Evolutionary conservation across 306 rosid genomes (phyloP).

Genomic region (Vigna radiata): DNA sequence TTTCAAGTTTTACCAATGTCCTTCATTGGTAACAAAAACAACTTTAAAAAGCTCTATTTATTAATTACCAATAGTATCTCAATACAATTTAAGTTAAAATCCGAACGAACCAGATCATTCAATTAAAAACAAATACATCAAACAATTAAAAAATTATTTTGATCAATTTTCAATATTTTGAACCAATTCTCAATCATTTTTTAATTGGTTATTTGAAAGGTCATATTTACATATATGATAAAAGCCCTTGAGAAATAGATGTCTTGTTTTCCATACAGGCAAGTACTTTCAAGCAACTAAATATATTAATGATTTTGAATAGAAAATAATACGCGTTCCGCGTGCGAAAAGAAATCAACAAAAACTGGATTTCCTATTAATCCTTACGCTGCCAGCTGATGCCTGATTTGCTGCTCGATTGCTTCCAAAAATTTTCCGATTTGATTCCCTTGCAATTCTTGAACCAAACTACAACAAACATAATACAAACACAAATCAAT

Average conservation of each 20-base stretch:
- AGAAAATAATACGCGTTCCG: neutral
- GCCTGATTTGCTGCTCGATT: conserved; percentile 97
- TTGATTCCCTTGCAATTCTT: conserved; percentile 94
- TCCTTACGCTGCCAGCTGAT: conserved; percentile 87
- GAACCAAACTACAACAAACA: conserved; percentile 82
- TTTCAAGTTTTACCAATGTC: too few relatives aligned
- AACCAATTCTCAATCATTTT: too few relatives aligned
- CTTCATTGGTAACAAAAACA: too few relatives aligned
- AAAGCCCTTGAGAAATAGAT: neutral
- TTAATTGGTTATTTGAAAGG: too few relatives aligned
- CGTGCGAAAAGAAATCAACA: conserved; percentile 37
- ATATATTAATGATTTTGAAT: neutral
- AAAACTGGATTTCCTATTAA: conserved; percentile 50
- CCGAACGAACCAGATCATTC: too few relatives aligned
- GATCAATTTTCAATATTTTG: too few relatives aligned
- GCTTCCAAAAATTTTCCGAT: conserved; percentile 87
- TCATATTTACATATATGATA: neutral
- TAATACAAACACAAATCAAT: conserved; percentile 40
- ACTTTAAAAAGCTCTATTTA: too few relatives aligned
- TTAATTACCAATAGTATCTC: too few relatives aligned
- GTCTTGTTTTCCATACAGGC: neutral
- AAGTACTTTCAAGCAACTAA: neutral
- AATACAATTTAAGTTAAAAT: too few relatives aligned
- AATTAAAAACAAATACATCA: too few relatives aligned
- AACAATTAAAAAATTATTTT: too few relatives aligned